A percentile compares a stretch with the other conserved stretches of the same genome.
Evolutionary conservation across 108 stramenopile genomes (phyloP).

Genomic region (Fistulifera pelliculosa): DNA sequence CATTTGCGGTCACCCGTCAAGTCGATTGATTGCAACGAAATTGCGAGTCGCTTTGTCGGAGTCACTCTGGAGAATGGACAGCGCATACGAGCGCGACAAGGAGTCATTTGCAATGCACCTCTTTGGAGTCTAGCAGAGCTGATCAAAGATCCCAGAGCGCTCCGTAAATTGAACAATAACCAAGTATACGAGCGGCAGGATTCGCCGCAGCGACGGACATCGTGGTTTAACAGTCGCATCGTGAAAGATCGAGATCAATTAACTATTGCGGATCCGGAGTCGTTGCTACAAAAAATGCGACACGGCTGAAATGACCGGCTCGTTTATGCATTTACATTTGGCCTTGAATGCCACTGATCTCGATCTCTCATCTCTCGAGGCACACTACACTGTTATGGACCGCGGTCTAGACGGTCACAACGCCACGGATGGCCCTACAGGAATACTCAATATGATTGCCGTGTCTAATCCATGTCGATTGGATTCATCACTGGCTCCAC

Average conservation of each 20-base stretch:
- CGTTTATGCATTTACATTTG: constrained; percentile 87
- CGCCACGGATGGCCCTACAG: constrained; percentile 63
- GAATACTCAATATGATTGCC: constrained; percentile 88
- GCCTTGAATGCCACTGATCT: constrained; percentile 73
- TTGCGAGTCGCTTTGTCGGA: constrained; percentile 40
- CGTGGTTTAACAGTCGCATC: constrained; percentile 4
- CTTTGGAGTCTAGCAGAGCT: constrained; percentile 61
- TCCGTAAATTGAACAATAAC: constrained; percentile 24
- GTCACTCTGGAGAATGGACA: constrained; percentile 47
- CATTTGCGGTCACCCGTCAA: constrained; percentile 55
- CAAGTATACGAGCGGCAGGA: background rate
- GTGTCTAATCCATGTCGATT: constrained; percentile 82
- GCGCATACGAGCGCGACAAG: constrained; percentile 47
- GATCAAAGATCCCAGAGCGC: constrained; percentile 41
- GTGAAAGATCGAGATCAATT: constrained; percentile 1
- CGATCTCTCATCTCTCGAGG: constrained; percentile 53
- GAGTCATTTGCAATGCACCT: constrained; percentile 81
- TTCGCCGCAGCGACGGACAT: constrained; percentile 8
- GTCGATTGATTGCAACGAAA: constrained; percentile 46
- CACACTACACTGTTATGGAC: constrained; percentile 91
- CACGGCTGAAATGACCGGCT: constrained; percentile 71
- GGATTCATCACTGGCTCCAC: constrained; percentile 70
- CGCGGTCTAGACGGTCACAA: constrained; percentile 48
- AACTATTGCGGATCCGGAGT: constrained; percentile 8
- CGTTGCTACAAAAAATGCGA: constrained; percentile 23